phyloP scores from a whole-genome alignment of 192 early-diverging fungal species.

The Mortierella claussenii region DNA sequence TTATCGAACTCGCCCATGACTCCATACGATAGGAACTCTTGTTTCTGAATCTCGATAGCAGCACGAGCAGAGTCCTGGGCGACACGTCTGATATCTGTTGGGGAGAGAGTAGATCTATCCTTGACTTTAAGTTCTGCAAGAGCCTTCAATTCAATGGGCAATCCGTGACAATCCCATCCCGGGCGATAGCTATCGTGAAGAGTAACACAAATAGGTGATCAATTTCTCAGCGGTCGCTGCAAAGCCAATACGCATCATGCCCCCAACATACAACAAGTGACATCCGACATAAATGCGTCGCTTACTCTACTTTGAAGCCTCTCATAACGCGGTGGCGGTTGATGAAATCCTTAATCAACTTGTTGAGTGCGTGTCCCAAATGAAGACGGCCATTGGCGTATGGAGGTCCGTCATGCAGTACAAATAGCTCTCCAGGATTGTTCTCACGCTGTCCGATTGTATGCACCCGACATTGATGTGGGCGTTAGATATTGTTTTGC shows the following conservation, averaged over 20 bases:
- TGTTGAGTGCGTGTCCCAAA: constrained; percentile 82
- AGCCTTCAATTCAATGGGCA: constrained; percentile 86
- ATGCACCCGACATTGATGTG: too few relatives aligned
- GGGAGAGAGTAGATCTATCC: constrained; percentile 41
- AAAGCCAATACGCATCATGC: too few relatives aligned
- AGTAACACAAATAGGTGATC: too few relatives aligned
- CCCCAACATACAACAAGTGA: too few relatives aligned
- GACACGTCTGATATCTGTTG: constrained; percentile 60
- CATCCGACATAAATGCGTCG: not conserved
- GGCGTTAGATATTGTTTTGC: not conserved
- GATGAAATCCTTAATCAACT: constrained; percentile 83
- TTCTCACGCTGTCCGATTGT: constrained; percentile 69
- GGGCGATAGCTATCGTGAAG: constrained; percentile 77
- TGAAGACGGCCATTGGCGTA: constrained; percentile 84
- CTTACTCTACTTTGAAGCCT: constrained; percentile 75
- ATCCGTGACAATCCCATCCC: constrained; percentile 85
- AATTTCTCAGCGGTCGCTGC: too few relatives aligned
- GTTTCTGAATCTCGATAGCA: constrained; percentile 68
- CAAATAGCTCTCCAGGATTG: constrained; percentile 74
- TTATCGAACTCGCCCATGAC: constrained; percentile 84
- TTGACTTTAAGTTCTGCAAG: constrained; percentile 65
- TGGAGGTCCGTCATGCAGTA: constrained; percentile 85
- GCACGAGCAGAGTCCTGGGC: constrained; percentile 70
- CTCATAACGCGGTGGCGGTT: constrained; percentile 78
- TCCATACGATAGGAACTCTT: constrained; percentile 70